Base-by-base conservation (phyloP, 1,139 yeast species). In the Yamadazyma epiphylla region DNA sequence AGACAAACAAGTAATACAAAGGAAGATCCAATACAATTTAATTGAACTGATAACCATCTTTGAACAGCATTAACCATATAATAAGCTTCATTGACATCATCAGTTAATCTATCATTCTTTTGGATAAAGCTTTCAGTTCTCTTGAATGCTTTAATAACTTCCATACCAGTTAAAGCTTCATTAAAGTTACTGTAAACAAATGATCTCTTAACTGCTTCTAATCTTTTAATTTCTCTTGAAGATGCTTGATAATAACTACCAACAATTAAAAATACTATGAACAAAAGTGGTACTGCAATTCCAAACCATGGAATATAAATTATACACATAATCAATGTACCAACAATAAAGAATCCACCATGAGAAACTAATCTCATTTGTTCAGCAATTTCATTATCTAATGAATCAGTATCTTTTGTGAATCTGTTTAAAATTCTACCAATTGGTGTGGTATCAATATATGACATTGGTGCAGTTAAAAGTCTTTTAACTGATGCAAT, bases 381-480 rank as follows among this genome's bases (percentile, higher is more conserved):
- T 42, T 77, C 82, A 26, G 80, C 75, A 39, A 80, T 60, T 48
- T 80, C 86, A 49, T 81, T 83, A 53, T 87, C 95, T 46, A 86
- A 59, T 20, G 80, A 79, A 49, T 86, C 94, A 0, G 91, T 81
- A 55, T 87, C 96, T 48, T 83, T 85, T 1, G 94, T 80, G 43
- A 75, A 74, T 41, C 82, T 58, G 49, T 75, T 75, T 47, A 75
- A 50, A 20, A 76, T 70, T 50, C 80, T 59, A 15, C 82, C 83
- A 55, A 74, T 57, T 9, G 82, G 82, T 0, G 81, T 74, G 10
- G 70, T 60, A 51, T 77, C 83, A 64, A 76, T 64, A 45, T 64
- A 76, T 22, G 70, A 49, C 77, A 74, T 72, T 27, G 81, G 68
- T 3, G 85, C 87, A 54, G 77, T 10, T 12, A 41, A 30, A 7